phyloP scores from a whole-genome alignment of 768 basidiomycete species.

The Xerocomellus amylosporus region DNA sequence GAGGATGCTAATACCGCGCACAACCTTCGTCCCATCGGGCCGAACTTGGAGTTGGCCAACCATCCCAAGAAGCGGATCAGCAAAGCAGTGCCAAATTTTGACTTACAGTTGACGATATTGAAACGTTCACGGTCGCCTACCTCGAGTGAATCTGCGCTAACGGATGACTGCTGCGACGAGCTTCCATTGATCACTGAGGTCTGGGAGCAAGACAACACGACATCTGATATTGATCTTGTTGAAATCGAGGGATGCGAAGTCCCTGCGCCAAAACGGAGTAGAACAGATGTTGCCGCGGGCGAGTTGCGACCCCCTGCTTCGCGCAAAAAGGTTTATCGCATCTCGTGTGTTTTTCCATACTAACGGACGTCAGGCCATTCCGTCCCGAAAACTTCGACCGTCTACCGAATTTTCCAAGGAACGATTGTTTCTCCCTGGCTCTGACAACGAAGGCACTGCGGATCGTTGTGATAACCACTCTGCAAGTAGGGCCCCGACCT shows the following conservation, averaged over 20 bases:
- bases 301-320: not conserved
- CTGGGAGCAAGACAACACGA: constrained; percentile 31
- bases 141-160: constrained; percentile 6
- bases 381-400: not conserved
- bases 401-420: not conserved
- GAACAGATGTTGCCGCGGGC: not conserved
- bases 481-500: not conserved
- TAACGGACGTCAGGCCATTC: constrained; percentile 10
- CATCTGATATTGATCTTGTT: constrained; percentile 32
- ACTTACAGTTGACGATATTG: constrained; percentile 44
- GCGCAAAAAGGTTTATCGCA: constrained; percentile 16
- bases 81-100: constrained; percentile 43
- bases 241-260: constrained; percentile 34
- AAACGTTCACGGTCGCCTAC: constrained; percentile 24
- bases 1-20: constrained; percentile 41
- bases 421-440: constrained; percentile 21
- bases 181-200: constrained; percentile 33
- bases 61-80: not conserved
- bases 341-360: not conserved
- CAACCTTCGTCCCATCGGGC: constrained; percentile 36
- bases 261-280: constrained; percentile 21
- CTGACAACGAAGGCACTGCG: constrained; percentile 11
- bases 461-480: not conserved
- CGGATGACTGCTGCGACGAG: constrained; percentile 36
- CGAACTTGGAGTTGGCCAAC: constrained; percentile 44